phyloP scores from a whole-genome alignment of 2,329 filamentous ascomycete species.

The Fusarium succisae region DNA sequence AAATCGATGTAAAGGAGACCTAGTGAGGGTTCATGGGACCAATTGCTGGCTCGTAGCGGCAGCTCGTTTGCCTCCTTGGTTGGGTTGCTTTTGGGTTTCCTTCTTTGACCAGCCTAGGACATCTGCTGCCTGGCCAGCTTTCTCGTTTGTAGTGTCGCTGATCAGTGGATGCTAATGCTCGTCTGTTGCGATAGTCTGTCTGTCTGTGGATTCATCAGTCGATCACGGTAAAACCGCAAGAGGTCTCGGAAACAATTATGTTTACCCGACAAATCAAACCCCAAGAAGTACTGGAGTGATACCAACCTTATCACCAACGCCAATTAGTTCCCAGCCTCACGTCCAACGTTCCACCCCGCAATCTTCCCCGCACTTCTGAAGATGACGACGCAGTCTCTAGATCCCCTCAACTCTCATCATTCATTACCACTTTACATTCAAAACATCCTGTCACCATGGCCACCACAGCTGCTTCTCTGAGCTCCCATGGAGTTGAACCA shows the following conservation, averaged over 20 bases:
- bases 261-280: background rate
- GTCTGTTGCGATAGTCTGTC: background rate
- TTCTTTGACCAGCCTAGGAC: background rate
- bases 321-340: background rate
- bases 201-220: background rate
- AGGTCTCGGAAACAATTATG: background rate
- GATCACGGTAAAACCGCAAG: background rate
- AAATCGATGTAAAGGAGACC: background rate
- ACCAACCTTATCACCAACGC: background rate
- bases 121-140: background rate
- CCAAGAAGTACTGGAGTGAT: background rate
- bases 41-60: background rate
- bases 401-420: background rate
- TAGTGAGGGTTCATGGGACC: background rate
- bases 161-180: background rate
- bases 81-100: background rate
- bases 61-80: background rate
- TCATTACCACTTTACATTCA: too few species aligned
- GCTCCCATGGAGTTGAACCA: background rate
- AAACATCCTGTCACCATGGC: background rate
- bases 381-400: background rate
- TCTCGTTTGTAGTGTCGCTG: background rate
- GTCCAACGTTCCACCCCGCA: background rate
- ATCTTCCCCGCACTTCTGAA: background rate
- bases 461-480: background rate